These are phyloP conservation scores for Eucalyptus erythrocorys DNA, from an alignment of 345 rosid genomes.

Conservation along the genomic window DNA sequence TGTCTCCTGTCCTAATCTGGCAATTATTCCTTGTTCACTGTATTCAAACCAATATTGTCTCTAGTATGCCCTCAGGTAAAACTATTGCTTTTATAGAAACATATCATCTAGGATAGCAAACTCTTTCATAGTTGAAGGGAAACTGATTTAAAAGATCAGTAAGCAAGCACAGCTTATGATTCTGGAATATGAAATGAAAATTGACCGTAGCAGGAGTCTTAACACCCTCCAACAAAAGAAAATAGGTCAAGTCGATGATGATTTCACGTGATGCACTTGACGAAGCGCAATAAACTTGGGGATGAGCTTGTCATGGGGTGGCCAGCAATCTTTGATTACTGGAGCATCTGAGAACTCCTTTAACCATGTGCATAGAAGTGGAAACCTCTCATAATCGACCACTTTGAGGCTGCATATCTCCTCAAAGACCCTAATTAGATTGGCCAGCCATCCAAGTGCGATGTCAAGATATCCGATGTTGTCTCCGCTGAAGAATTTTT, in stretches of 20 bases:
- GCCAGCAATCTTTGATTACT: not conserved
- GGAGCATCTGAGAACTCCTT: not conserved
- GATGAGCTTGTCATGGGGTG: not conserved
- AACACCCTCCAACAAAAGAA: not conserved
- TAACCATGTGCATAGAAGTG: not conserved
- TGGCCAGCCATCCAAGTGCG: not conserved
- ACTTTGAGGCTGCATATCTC: not conserved
- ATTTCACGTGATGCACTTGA: not conserved
- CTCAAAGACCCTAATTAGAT: not conserved
- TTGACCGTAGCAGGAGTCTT: not conserved
- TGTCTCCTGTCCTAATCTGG: not conserved
- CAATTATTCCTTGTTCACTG: not conserved
- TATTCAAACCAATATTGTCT: not conserved
- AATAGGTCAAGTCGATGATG: not conserved
- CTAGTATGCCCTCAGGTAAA: not conserved
- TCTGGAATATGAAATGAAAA: not conserved
- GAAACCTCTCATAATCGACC: not conserved
- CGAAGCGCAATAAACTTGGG: not conserved
- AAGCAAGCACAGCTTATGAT: not conserved
- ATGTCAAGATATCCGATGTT: not conserved
- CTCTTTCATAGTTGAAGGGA: not conserved
- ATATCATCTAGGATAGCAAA: not conserved
- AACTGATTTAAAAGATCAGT: not conserved
- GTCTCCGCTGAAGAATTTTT: slow-evolving; percentile 6
- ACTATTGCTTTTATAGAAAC: not conserved